Percentiles rank a stretch among this genome's conserved stretches.
Evolutionary conservation across 1,284 basidiomycete species (phyloP).

Genomic region (Ceratobasidium sp.): DNA sequence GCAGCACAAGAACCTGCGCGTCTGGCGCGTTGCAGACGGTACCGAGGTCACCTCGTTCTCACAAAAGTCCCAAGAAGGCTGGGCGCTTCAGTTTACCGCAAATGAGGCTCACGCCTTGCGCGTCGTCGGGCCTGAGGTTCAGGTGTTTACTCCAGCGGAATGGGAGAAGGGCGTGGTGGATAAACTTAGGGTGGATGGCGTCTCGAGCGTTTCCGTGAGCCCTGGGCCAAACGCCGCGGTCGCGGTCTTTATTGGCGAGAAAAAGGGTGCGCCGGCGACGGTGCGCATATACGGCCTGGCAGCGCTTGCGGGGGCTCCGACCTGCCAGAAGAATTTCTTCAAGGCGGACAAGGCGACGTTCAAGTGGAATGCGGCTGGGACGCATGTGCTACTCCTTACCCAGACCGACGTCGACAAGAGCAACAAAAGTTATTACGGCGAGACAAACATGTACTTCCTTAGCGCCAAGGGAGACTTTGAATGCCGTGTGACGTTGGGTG

Average conservation of each 20-base stretch:
- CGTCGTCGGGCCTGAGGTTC: conserved; percentile 84
- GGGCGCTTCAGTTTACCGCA: conserved; percentile 92
- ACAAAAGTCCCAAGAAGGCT: conserved; percentile 85
- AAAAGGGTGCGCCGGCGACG: conserved; percentile 95
- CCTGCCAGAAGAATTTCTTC: conserved; percentile 91
- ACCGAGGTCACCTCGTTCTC: conserved; percentile 83
- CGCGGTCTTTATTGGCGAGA: conserved; percentile 92
- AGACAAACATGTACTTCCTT: conserved; percentile 94
- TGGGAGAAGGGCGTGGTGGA: conserved; percentile 82
- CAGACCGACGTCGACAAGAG: conserved; percentile 97
- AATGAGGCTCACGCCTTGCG: conserved; percentile 91
- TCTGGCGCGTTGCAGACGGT: conserved; percentile 85
- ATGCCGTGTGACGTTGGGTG: conserved; percentile 81
- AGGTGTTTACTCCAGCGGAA: conserved; percentile 84
- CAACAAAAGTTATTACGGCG: conserved; percentile 98
- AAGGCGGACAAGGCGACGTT: conserved; percentile 94
- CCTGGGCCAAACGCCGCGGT: conserved; percentile 85
- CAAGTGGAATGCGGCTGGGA: conserved; percentile 96
- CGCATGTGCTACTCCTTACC: conserved; percentile 86
- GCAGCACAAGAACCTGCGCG: conserved; percentile 87
- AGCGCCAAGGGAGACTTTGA: conserved; percentile 97
- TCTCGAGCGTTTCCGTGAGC: conserved; percentile 78
- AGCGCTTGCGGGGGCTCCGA: conserved; percentile 68
- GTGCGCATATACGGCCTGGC: conserved; percentile 86
- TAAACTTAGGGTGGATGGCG: conserved; percentile 84